phyloP scores from a whole-genome alignment of 1,139 yeast species.

The Groenewaldozyma sp. region DNA sequence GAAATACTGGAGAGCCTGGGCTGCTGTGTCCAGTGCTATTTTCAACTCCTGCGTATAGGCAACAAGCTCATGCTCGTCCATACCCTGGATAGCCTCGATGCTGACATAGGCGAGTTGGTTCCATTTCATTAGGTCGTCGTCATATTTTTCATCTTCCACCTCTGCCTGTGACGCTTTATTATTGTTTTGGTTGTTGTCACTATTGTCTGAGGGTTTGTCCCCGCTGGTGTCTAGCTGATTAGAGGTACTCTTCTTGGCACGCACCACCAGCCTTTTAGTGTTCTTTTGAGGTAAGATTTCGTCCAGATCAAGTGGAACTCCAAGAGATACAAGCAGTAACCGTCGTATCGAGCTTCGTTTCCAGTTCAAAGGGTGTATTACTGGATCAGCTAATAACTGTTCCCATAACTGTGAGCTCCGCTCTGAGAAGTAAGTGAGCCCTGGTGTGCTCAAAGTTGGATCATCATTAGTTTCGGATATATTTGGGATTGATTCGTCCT shows the following conservation, averaged over 20 bases:
- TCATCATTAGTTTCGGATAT: too few species aligned
- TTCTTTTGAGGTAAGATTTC: slow-evolving; percentile 34
- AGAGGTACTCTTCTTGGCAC: slow-evolving; percentile 9
- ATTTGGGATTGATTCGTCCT: background rate
- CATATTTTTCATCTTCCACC: slow-evolving; percentile 7
- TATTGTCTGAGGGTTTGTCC: background rate
- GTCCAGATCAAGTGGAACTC: slow-evolving; percentile 52
- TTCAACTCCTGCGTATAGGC: slow-evolving; percentile 23
- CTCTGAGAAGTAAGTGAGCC: slow-evolving; percentile 21
- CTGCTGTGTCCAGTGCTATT: slow-evolving; percentile 25
- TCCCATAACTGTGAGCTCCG: slow-evolving; percentile 30
- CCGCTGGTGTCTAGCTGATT: background rate
- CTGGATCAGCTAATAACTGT: slow-evolving; percentile 24
- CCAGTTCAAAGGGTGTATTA: slow-evolving; percentile 40
- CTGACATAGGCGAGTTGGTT: slow-evolving; percentile 27
- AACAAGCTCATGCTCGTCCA: slow-evolving; percentile 27
- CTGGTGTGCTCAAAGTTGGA: too few species aligned
- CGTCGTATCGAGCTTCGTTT: slow-evolving; percentile 48
- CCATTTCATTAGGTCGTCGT: slow-evolving; percentile 21
- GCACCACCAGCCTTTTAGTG: slow-evolving; percentile 26
- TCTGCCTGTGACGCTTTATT: too few species aligned
- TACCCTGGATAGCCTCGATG: slow-evolving; percentile 27
- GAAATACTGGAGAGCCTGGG: slow-evolving; percentile 42
- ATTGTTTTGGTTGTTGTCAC: background rate
- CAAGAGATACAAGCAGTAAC: slow-evolving; percentile 45